A percentile compares a stretch with the other conserved stretches of the same genome.
Conservation (phyloP, 768 basidiomycete species). For the Auricularia sp. region DNA sequence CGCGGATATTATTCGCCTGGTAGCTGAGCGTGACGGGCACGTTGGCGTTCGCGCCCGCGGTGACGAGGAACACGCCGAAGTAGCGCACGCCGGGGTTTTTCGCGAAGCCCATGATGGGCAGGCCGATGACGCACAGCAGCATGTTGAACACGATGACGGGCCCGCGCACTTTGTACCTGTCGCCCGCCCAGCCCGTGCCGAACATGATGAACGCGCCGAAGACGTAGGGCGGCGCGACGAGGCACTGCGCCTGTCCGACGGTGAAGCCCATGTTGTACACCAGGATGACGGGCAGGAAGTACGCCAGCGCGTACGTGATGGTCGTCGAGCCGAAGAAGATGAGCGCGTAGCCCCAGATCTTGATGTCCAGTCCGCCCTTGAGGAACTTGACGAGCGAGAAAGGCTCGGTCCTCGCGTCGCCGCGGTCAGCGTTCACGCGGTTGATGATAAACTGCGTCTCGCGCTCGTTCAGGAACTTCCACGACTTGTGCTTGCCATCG, state of each 20-base stretch:
- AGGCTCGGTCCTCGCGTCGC: slow-evolving; percentile 15
- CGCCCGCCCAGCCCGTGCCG: slow-evolving; percentile 11
- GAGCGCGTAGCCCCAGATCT: slow-evolving; percentile 17
- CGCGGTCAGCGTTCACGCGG: slow-evolving; percentile 17
- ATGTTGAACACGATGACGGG: slow-evolving; percentile 14
- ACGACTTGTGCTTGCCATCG: slow-evolving; percentile 12
- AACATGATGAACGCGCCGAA: slow-evolving; percentile 14
- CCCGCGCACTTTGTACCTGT: slow-evolving; percentile 13
- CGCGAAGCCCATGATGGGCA: slow-evolving; percentile 6
- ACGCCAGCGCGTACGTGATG: slow-evolving; percentile 9
- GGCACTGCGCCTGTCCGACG: slow-evolving; percentile 11
- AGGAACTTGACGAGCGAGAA: slow-evolving; percentile 13
- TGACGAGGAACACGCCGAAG: slow-evolving; percentile 5
- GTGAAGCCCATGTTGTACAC: slow-evolving; percentile 11
- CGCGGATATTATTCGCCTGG: slow-evolving; percentile 15
- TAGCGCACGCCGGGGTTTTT: background rate
- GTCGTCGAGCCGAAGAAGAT: slow-evolving; percentile 16
- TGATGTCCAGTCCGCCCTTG: slow-evolving; percentile 12
- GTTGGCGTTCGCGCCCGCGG: slow-evolving; percentile 6
- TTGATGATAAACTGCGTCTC: slow-evolving; percentile 14
- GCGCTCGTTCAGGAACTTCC: slow-evolving; percentile 15
- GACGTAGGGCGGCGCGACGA: slow-evolving; percentile 18
- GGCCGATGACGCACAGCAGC: slow-evolving; percentile 12
- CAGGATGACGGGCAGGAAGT: slow-evolving; percentile 18
- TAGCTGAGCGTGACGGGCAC: slow-evolving; percentile 5